phyloP scores from a whole-genome alignment of 768 basidiomycete species.

The Rhodotorula toruloides region DNA sequence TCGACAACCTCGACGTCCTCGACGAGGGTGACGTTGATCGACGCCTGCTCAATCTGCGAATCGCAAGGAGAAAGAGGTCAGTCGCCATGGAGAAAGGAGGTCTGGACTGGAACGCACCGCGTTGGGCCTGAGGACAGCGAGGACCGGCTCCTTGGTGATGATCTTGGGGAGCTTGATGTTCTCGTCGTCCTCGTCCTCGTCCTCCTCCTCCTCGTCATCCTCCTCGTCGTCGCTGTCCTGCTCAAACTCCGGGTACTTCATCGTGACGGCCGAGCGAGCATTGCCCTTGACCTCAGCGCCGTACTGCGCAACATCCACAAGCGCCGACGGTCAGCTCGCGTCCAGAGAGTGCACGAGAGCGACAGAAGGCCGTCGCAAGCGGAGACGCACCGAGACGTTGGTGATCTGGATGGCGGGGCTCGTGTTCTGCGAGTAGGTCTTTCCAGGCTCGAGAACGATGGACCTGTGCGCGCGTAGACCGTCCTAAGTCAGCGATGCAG shows the following conservation, averaged over 20 bases:
- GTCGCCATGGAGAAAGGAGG: not conserved
- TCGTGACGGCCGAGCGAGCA: constrained; percentile 33
- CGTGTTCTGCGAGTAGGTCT: constrained; percentile 33
- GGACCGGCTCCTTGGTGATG: constrained; percentile 48
- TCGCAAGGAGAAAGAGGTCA: not conserved
- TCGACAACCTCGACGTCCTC: constrained; percentile 41
- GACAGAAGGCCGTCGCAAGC: too few species aligned
- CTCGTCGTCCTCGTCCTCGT: constrained; percentile 54
- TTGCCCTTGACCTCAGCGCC: constrained; percentile 38
- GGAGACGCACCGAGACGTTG: constrained; percentile 34
- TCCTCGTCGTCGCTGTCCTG: constrained; percentile 55
- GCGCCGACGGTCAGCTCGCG: not conserved
- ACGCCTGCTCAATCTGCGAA: constrained; percentile 44
- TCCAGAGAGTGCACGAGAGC: not conserved
- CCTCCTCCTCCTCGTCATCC: constrained; percentile 50
- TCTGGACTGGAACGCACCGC: constrained; percentile 8
- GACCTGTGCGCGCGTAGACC: constrained; percentile 11
- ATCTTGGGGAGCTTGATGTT: constrained; percentile 48
- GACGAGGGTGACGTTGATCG: constrained; percentile 38
- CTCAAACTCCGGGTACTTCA: constrained; percentile 58
- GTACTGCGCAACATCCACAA: too few species aligned
- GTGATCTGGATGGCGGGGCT: constrained; percentile 39
- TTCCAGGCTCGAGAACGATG: constrained; percentile 35
- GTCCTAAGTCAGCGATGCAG: not conserved
- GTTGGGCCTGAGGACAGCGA: constrained; percentile 29